A percentile compares a stretch with the other conserved stretches of the same genome.
phyloP scores from a whole-genome alignment of 2,329 filamentous ascomycete genomes.

The Metarhizium guizhouense region DNA sequence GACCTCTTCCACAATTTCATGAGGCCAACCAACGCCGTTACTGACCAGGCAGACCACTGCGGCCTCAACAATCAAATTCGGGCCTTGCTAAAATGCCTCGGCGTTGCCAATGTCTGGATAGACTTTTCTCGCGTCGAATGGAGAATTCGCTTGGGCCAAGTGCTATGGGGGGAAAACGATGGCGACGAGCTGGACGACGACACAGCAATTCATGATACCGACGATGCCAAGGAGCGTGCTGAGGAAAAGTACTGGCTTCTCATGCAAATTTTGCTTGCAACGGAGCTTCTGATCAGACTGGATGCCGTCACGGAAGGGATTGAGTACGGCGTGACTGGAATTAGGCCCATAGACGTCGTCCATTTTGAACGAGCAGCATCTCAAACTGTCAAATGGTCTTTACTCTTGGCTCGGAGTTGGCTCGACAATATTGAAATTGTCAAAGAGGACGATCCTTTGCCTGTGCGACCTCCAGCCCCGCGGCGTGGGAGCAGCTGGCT shows the following conservation, averaged over 20 bases:
- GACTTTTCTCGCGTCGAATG: conserved; percentile 69
- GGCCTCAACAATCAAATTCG: conserved; percentile 63
- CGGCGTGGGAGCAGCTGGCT: conserved; percentile 37
- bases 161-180: conserved; percentile 53
- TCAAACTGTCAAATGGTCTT: conserved; percentile 55
- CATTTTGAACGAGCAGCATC: conserved; percentile 55
- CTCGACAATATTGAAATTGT: conserved; percentile 57
- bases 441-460: conserved; percentile 26
- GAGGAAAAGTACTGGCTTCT: conserved; percentile 60
- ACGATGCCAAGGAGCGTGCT: conserved; percentile 39
- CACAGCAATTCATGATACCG: conserved; percentile 40
- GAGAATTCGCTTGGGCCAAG: conserved; percentile 63
- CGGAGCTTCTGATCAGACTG: conserved; percentile 55
- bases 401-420: conserved; percentile 56
- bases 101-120: conserved; percentile 59
- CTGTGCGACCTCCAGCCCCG: conserved; percentile 7
- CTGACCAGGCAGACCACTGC: conserved; percentile 49
- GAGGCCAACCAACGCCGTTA: conserved; percentile 45
- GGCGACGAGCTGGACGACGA: conserved; percentile 46
- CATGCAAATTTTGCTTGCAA: conserved; percentile 55
- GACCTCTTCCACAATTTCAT: conserved; percentile 53
- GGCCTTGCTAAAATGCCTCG: conserved; percentile 56
- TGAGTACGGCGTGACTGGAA: conserved; percentile 41
- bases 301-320: conserved; percentile 55
- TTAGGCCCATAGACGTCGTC: conserved; percentile 47